Evolutionary conservation across 371 early-diverging fungal species (phyloP).

Genomic region (Rhizopus sp.): DNA sequence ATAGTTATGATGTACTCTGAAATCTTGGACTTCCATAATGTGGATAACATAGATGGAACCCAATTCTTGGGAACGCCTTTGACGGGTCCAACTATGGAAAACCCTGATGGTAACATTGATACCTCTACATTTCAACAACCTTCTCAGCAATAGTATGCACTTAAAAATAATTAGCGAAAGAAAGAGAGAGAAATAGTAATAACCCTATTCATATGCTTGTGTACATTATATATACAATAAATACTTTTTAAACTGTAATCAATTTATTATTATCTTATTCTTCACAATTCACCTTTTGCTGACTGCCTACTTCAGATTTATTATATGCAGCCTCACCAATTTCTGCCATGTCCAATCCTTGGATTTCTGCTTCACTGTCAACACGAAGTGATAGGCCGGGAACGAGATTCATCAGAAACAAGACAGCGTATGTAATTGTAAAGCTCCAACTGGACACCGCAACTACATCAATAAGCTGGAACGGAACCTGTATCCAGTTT

Average conservation of each 20-base stretch:
- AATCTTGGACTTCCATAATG: conserved; percentile 71
- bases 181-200: background rate
- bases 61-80: conserved; percentile 50
- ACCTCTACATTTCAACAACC: background rate
- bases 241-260: background rate
- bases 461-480: conserved; percentile 78
- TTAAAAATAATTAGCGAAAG: too few relatives aligned
- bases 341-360: conserved; percentile 78
- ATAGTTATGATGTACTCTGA: conserved; percentile 75
- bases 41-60: conserved; percentile 45
- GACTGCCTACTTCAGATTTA: background rate
- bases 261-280: background rate
- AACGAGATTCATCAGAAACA: conserved; percentile 78
- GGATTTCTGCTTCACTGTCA: conserved; percentile 66
- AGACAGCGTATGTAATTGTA: conserved; percentile 69
- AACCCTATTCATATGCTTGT: background rate
- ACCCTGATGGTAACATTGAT: conserved; percentile 17
- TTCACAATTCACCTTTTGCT: background rate
- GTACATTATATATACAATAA: background rate
- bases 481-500: conserved; percentile 76
- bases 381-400: conserved; percentile 78
- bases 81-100: conserved; percentile 37
- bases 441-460: conserved; percentile 85
- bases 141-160: background rate
- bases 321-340: conserved; percentile 78